These are phyloP conservation scores for Lunularia cruciata DNA, from an alignment of 225 moss, liverwort and hornwort species.

Conservation along the genomic window DNA sequence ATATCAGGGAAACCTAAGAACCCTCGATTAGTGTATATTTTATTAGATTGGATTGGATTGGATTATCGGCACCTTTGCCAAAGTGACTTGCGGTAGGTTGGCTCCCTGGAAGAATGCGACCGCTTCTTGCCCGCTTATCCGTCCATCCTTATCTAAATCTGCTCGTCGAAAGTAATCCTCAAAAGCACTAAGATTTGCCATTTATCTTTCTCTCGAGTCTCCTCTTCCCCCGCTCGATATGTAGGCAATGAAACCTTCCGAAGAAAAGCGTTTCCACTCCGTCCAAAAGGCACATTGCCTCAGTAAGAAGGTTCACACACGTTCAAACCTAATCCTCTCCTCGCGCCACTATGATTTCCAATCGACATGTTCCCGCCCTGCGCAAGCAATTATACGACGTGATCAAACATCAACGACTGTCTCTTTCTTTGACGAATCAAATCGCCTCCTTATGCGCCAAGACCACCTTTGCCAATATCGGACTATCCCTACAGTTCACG, in stretches of 20 bases:
- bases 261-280: not conserved
- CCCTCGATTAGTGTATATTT: not conserved
- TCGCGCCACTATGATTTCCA: constrained; percentile 17
- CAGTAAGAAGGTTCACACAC: not conserved
- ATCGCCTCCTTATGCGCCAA: no score
- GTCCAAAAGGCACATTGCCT: constrained; percentile 18
- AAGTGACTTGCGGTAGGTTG: constrained; percentile 79
- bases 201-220: constrained; percentile 17
- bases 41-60: not conserved
- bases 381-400: constrained; percentile 11
- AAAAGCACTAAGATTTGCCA: constrained; percentile 77
- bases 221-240: not conserved
- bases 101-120: constrained; percentile 93
- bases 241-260: constrained; percentile 7
- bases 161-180: constrained; percentile 88
- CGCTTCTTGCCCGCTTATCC: constrained; percentile 83
- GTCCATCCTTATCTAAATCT: constrained; percentile 86
- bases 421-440: no score
- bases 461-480: no score
- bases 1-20: constrained; percentile 2
- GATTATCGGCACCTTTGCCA: constrained; percentile 68
- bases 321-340: constrained; percentile 6
- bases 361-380: constrained; percentile 5
- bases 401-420: constrained; percentile 6
- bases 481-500: no score